A percentile compares a stretch with the other conserved stretches of the same genome.
Conservation (phyloP, 106 monocot species). For the Acanthochlamys bracteata region DNA sequence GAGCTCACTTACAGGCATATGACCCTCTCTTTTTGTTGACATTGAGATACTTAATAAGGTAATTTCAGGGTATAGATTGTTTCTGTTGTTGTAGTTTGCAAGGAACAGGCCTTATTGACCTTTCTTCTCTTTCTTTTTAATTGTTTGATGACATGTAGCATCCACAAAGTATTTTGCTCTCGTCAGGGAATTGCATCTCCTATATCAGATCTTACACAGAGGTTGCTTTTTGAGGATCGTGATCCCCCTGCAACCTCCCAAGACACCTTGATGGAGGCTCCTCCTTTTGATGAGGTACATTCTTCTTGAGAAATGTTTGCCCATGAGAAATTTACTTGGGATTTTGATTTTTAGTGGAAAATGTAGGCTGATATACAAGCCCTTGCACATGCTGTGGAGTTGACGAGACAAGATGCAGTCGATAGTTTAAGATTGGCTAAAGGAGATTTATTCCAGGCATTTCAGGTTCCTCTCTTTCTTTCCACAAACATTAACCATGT, state of each 20-base stretch:
- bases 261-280: slow-evolving; percentile 64
- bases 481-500: background rate
- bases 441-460: slow-evolving; percentile 84
- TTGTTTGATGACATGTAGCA: too few species aligned
- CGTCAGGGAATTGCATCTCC: slow-evolving; percentile 83
- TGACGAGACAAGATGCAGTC: slow-evolving; percentile 88
- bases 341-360: slow-evolving; percentile 12
- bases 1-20: slow-evolving; percentile 82
- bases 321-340: background rate
- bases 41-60: slow-evolving; percentile 96
- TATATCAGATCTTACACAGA: slow-evolving; percentile 79
- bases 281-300: slow-evolving; percentile 90
- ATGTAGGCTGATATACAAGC: slow-evolving; percentile 97
- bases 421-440: slow-evolving; percentile 92
- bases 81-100: background rate
- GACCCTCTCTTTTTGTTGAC: slow-evolving; percentile 84
- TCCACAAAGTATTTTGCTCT: slow-evolving; percentile 64
- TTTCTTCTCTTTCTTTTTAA: too few species aligned
- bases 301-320: background rate
- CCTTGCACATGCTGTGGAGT: slow-evolving; percentile 94
- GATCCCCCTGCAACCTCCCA: slow-evolving; percentile 65
- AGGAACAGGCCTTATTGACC: too few species aligned
- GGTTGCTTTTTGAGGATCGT: slow-evolving; percentile 89
- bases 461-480: slow-evolving; percentile 52
- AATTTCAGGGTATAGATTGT: background rate